Percentiles rank a stretch among this genome's conserved stretches.
Conservation (phyloP, 2,329 filamentous ascomycete genomes). For the Fusarium mexicanum region DNA sequence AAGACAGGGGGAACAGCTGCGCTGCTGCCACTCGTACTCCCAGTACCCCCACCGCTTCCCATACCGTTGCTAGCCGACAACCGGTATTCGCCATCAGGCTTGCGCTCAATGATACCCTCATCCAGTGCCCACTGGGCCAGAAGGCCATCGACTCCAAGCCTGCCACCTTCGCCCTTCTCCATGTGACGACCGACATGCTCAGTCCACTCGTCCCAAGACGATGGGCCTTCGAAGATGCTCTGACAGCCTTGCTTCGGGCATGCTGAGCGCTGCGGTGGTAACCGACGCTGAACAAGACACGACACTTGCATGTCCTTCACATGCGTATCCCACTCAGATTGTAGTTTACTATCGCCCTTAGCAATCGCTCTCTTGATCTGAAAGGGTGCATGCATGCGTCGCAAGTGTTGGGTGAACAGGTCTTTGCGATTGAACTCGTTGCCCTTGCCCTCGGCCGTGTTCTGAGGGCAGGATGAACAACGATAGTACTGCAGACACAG, state of each 20-base stretch:
- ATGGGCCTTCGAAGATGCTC: slow-evolving; percentile 73
- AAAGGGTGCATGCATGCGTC: slow-evolving; percentile 88
- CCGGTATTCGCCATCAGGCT: slow-evolving; percentile 65
- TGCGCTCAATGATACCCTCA: slow-evolving; percentile 69
- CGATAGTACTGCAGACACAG: slow-evolving; percentile 74
- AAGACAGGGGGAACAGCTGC: slow-evolving; percentile 18
- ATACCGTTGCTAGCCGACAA: slow-evolving; percentile 51
- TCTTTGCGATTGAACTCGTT: slow-evolving; percentile 94
- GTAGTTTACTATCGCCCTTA: slow-evolving; percentile 67
- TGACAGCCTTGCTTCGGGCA: slow-evolving; percentile 78
- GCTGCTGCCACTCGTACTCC: slow-evolving; percentile 29
- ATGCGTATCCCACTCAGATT: slow-evolving; percentile 70
- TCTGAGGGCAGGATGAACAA: slow-evolving; percentile 68
- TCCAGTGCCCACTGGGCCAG: slow-evolving; percentile 71
- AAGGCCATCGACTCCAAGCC: slow-evolving; percentile 66
- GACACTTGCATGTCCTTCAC: slow-evolving; percentile 76
- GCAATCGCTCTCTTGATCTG: slow-evolving; percentile 67
- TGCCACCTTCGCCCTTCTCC: slow-evolving; percentile 73
- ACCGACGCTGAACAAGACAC: slow-evolving; percentile 76
- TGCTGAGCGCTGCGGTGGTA: slow-evolving; percentile 75
- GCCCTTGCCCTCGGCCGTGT: slow-evolving; percentile 63
- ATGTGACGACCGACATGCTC: slow-evolving; percentile 93
- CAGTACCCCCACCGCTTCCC: slow-evolving; percentile 14
- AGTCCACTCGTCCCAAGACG: slow-evolving; percentile 89
- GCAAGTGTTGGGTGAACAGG: slow-evolving; percentile 92